Conservation (phyloP, 163 green algal species). For the Volvox carteri region DNA sequence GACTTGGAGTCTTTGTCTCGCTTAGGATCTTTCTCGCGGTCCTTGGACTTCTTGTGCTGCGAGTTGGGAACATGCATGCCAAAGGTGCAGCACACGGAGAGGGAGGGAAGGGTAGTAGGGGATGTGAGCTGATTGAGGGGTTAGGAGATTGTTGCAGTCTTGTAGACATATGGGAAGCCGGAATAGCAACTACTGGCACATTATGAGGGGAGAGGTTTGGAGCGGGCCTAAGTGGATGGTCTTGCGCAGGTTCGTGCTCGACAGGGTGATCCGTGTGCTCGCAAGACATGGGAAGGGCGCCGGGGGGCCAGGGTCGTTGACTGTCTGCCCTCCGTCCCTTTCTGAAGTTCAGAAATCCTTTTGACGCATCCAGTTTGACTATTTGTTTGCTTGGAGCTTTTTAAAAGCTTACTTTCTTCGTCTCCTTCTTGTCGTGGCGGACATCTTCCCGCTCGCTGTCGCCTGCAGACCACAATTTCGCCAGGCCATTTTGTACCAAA, state of each 20-base stretch:
- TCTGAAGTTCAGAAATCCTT: too few species aligned
- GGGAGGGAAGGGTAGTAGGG: neutral
- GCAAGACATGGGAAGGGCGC: too few species aligned
- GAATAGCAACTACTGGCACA: too few species aligned
- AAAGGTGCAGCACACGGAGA: neutral
- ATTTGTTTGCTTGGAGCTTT: neutral
- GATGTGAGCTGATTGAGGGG: neutral
- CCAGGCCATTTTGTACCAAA: too few species aligned
- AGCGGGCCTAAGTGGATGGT: neutral
- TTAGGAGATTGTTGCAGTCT: too few species aligned
- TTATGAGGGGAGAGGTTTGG: too few species aligned
- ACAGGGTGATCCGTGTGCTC: too few species aligned
- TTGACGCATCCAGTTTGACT: too few species aligned
- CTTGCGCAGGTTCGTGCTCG: neutral
- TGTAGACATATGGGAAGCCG: too few species aligned
- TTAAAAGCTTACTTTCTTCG: conserved; percentile 23
- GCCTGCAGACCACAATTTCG: neutral
- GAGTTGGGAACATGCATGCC: neutral
- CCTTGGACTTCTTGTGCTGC: conserved; percentile 21
- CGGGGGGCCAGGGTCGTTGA: neutral
- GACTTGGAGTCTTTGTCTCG: conserved; percentile 19
- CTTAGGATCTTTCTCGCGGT: conserved; percentile 16
- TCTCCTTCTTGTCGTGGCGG: neutral
- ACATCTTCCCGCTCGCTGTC: conserved; percentile 38
- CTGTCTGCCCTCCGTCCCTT: neutral